Conservation (phyloP, 345 rosid genomes). For the Arabidopsis suecica region DNA sequence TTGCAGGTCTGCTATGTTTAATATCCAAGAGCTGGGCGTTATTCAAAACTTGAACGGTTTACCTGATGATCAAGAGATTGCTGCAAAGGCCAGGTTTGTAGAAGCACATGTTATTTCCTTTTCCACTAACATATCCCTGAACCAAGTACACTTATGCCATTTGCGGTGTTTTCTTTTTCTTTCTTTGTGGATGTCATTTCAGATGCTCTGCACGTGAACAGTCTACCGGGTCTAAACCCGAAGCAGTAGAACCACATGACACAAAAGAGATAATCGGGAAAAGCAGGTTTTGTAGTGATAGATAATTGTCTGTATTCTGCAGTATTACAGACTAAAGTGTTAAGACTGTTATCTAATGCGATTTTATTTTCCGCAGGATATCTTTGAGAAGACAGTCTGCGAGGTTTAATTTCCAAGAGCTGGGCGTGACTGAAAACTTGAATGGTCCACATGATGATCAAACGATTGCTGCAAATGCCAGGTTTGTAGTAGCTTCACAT, state of each 20-base stretch:
- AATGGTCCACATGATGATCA: constrained; percentile 32
- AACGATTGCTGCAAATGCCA: constrained; percentile 41
- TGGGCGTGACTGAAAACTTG: constrained; percentile 28
- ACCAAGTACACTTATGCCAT: constrained; percentile 18
- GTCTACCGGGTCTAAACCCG: constrained; percentile 41
- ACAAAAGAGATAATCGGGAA: constrained; percentile 43
- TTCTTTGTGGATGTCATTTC: constrained; percentile 10
- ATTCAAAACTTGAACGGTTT: constrained; percentile 26
- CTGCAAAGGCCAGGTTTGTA: constrained; percentile 52
- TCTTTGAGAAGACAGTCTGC: constrained; percentile 46
- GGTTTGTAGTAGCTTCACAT: constrained; percentile 47
- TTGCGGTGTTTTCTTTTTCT: not conserved
- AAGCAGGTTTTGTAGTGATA: constrained; percentile 47
- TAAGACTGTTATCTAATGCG: constrained; percentile 13
- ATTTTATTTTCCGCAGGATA: not conserved
- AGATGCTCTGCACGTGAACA: constrained; percentile 43
- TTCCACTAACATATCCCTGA: constrained; percentile 12
- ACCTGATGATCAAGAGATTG: constrained; percentile 41
- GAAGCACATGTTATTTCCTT: constrained; percentile 2
- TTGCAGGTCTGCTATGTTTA: constrained; percentile 39
- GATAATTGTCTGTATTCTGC: constrained; percentile 1
- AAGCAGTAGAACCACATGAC: constrained; percentile 44
- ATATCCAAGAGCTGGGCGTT: constrained; percentile 36
- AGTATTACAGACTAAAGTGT: not conserved
- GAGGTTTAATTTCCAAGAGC: constrained; percentile 38